A percentile compares a stretch with the other conserved stretches of the same genome.
Evolutionary conservation across 2,329 filamentous ascomycete species (phyloP).

Genomic region (Podosphaera xanthii): DNA sequence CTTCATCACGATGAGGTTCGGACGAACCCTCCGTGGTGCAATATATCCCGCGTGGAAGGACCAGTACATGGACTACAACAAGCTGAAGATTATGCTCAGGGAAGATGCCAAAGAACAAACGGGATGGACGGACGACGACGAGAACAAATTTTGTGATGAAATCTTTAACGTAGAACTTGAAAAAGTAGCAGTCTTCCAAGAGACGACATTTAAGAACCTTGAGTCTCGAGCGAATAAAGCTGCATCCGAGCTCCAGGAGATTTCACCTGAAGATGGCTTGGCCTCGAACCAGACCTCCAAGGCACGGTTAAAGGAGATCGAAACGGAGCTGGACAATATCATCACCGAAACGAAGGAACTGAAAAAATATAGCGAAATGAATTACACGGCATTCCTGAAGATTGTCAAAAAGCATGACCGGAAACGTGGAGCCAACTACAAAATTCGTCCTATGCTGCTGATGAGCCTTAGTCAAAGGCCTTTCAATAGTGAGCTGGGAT

Average conservation of each 20-base stretch:
- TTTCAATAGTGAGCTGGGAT: constrained; percentile 80
- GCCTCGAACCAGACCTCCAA: constrained; percentile 25
- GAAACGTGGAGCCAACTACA: constrained; percentile 67
- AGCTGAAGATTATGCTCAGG: constrained; percentile 71
- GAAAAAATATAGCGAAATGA: constrained; percentile 85
- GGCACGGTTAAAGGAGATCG: constrained; percentile 42
- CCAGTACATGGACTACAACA: constrained; percentile 86
- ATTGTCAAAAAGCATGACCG: constrained; percentile 98
- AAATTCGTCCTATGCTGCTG: constrained; percentile 76
- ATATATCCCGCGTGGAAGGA: constrained; percentile 75
- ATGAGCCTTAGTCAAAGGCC: constrained; percentile 70
- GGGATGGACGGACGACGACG: constrained; percentile 82
- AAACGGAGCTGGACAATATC: constrained; percentile 64
- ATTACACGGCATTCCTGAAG: constrained; percentile 95
- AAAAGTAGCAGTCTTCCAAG: constrained; percentile 81
- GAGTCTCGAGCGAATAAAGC: constrained; percentile 29
- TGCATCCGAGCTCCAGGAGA: constrained; percentile 54
- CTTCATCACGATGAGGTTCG: constrained; percentile 56
- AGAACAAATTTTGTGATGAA: constrained; percentile 84
- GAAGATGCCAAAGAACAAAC: constrained; percentile 42
- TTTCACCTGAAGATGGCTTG: constrained; percentile 39
- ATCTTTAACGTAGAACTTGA: constrained; percentile 85
- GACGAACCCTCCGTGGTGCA: constrained; percentile 60
- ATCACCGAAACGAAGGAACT: constrained; percentile 81
- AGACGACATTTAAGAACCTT: constrained; percentile 41